These are phyloP conservation scores for Sporothrix variecibatus DNA, from an alignment of 2,329 filamentous ascomycete genomes.

Conservation along the genomic window DNA sequence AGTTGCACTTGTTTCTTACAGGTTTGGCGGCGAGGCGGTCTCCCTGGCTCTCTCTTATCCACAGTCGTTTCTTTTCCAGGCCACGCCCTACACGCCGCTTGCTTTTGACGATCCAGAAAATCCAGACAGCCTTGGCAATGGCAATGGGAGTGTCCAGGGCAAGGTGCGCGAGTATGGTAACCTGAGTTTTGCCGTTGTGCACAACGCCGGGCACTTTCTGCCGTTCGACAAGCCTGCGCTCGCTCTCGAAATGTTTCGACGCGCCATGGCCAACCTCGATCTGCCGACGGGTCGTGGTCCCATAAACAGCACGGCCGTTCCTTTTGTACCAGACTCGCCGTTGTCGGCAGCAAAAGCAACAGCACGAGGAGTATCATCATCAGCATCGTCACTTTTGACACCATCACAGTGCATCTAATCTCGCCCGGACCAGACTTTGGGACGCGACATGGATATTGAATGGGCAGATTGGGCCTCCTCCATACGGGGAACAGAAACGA, in stretches of 20 bases:
- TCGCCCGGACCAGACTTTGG: background rate
- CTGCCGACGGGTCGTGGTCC: conserved; percentile 31
- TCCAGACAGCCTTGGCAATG: conserved; percentile 54
- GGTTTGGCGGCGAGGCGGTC: conserved; percentile 62
- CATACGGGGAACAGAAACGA: background rate
- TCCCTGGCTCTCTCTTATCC: conserved; percentile 53
- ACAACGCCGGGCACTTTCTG: conserved; percentile 56
- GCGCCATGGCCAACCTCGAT: conserved; percentile 35
- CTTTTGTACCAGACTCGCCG: conserved; percentile 17
- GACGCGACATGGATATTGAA: conserved; percentile 6
- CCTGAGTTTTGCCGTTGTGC: conserved; percentile 59
- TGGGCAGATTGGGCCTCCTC: background rate
- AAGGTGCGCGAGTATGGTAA: conserved; percentile 70
- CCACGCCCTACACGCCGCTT: conserved; percentile 66
- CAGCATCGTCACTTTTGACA: background rate
- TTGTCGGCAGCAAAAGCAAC: background rate
- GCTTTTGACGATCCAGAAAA: conserved; percentile 33
- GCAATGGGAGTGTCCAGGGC: conserved; percentile 64
- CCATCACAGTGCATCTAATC: background rate
- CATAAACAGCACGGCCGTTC: background rate
- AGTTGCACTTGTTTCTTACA: background rate
- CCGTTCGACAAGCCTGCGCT: conserved; percentile 35
- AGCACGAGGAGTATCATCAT: background rate
- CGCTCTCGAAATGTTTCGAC: conserved; percentile 35
- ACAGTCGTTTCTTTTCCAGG: conserved; percentile 48